Percentiles rank a stretch among this genome's conserved stretches.
These are phyloP conservation scores for Trematosphaeria pertusa DNA, from an alignment of 2,329 filamentous ascomycete genomes.

Conservation along the genomic window DNA sequence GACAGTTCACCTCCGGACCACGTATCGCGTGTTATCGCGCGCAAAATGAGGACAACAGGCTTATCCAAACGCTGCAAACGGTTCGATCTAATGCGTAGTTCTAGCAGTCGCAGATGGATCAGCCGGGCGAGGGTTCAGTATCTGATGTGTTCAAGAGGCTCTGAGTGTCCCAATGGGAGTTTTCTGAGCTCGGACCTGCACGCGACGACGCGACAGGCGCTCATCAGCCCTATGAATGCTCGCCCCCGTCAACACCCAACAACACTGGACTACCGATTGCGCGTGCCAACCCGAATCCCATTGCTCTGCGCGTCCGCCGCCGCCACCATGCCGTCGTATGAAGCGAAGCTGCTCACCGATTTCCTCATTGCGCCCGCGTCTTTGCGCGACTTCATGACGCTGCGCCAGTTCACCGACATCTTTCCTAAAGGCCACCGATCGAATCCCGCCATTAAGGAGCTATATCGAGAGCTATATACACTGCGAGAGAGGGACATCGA, in stretches of 20 bases:
- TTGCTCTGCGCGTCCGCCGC: too few relatives aligned
- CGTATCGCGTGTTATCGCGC: conserved; percentile 24
- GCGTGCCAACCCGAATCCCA: too few relatives aligned
- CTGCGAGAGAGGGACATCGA: conserved; percentile 75
- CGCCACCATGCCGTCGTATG: conserved; percentile 75
- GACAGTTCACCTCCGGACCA: conserved; percentile 18
- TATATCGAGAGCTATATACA: conserved; percentile 82
- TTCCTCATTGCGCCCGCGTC: conserved; percentile 80
- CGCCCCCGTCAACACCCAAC: conserved; percentile 2
- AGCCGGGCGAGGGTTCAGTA: conserved; percentile 4
- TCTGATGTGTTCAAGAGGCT: conserved; percentile 8
- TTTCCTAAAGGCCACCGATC: conserved; percentile 73
- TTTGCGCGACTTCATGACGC: conserved; percentile 74
- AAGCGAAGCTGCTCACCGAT: conserved; percentile 75
- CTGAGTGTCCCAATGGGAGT: conserved; percentile 10
- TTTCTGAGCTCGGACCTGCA: conserved; percentile 15
- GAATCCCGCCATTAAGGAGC: conserved; percentile 70
- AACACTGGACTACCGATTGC: conserved; percentile 32
- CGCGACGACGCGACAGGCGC: conserved; percentile 13
- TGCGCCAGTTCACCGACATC: conserved; percentile 76
- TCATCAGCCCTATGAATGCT: conserved; percentile 5
- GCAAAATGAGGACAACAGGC: conserved; percentile 7
- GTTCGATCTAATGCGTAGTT: neutral
- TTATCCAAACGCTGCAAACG: conserved; percentile 9
- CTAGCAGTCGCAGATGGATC: conserved; percentile 9